Percentiles rank a stretch among this genome's conserved stretches.
Evolutionary conservation across 768 basidiomycete genomes (phyloP).

Genomic region (Termitomyces sp.): DNA sequence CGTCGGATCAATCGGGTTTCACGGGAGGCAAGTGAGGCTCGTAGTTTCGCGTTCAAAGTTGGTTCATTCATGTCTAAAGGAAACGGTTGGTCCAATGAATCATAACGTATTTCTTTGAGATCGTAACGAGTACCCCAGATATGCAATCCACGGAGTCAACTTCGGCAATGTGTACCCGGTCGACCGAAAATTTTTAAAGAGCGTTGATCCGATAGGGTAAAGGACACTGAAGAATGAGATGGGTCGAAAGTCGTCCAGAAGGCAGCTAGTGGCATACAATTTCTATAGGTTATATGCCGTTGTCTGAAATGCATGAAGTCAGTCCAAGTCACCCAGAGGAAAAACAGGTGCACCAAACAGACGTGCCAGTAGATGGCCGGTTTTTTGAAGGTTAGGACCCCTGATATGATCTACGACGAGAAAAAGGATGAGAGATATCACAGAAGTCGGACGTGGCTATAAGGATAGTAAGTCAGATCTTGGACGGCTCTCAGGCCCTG

Average conservation of each 20-base stretch:
- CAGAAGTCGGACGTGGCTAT: background rate
- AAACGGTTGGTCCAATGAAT: background rate
- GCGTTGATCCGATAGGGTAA: background rate
- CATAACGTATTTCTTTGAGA: background rate
- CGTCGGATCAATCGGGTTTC: constrained; percentile 67
- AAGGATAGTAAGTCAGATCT: too few relatives aligned
- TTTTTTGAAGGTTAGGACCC: background rate
- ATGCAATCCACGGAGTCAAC: background rate
- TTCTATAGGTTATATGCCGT: background rate
- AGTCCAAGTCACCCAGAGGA: background rate
- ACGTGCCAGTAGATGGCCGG: background rate
- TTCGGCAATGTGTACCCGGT: background rate
- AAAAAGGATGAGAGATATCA: background rate
- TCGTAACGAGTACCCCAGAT: background rate
- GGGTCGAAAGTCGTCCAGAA: background rate
- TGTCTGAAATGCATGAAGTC: background rate
- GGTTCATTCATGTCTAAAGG: constrained; percentile 6
- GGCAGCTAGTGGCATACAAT: background rate
- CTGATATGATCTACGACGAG: background rate
- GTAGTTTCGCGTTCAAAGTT: constrained; percentile 34
- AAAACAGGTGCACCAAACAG: background rate
- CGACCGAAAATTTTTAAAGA: background rate
- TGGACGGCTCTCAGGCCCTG: too few relatives aligned
- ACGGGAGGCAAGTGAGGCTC: constrained; percentile 57
- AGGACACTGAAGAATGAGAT: background rate